A percentile compares a stretch with the other conserved stretches of the same genome.
phyloP scores from a whole-genome alignment of 1,139 yeast genomes.

The Magnusiomyces magnusii region DNA sequence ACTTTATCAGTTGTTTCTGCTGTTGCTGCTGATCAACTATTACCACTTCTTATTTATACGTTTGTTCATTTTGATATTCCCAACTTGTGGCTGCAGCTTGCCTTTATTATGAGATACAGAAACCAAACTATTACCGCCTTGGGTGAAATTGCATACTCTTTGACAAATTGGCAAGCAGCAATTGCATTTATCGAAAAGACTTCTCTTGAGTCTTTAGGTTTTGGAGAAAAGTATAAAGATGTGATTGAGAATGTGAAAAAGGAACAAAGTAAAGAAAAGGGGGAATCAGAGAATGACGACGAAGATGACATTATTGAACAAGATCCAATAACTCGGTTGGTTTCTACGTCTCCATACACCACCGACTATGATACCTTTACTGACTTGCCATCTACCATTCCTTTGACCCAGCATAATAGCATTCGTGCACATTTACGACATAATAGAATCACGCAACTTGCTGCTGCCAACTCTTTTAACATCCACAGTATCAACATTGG shows the following conservation, averaged over 20 bases:
- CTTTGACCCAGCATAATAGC: background rate
- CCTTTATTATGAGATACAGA: constrained; percentile 50
- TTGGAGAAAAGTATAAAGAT: constrained; percentile 15
- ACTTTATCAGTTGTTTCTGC: background rate
- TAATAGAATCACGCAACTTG: background rate
- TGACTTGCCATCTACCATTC: constrained; percentile 1
- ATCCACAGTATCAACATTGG: constrained; percentile 4
- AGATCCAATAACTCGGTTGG: background rate
- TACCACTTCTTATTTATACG: constrained; percentile 49
- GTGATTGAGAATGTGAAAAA: background rate
- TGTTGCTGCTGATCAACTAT: constrained; percentile 43
- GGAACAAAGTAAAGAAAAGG: background rate
- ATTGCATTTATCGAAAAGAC: constrained; percentile 46
- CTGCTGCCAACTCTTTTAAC: constrained; percentile 1
- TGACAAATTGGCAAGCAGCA: constrained; percentile 61
- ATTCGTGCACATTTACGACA: constrained; percentile 3
- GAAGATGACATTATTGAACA: constrained; percentile 4
- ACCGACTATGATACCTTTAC: constrained; percentile 5
- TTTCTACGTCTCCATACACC: background rate
- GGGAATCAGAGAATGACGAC: background rate
- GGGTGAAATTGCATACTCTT: constrained; percentile 50
- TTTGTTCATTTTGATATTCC: constrained; percentile 40
- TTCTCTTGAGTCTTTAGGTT: constrained; percentile 37
- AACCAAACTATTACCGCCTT: constrained; percentile 37
- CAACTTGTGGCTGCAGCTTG: constrained; percentile 43